Evolutionary conservation across 2,329 filamentous ascomycete species (phyloP).

Genomic region (Pseudocercospora fuligena): DNA sequence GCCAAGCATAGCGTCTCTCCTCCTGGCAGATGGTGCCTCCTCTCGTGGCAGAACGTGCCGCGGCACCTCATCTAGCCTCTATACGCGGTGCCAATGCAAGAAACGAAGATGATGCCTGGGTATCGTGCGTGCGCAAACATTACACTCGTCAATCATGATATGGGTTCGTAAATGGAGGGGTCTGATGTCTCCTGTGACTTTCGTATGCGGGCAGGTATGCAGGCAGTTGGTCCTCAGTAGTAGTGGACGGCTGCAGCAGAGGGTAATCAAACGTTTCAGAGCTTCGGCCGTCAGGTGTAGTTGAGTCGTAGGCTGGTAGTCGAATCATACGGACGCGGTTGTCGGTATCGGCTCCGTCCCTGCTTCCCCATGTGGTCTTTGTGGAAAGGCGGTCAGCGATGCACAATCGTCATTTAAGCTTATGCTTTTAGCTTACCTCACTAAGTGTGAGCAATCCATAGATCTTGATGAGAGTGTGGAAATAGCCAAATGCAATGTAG

Average conservation of each 20-base stretch:
- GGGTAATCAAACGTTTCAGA: constrained; percentile 40
- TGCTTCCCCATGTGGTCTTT: constrained; percentile 94
- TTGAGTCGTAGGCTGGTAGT: constrained; percentile 41
- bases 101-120: constrained; percentile 37
- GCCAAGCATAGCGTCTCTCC: constrained; percentile 22
- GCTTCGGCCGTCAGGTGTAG: constrained; percentile 36
- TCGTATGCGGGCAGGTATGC: constrained; percentile 38
- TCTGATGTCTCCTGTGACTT: constrained; percentile 28
- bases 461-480: constrained; percentile 90
- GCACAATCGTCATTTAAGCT: constrained; percentile 21
- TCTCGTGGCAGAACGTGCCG: constrained; percentile 23
- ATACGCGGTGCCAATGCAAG: constrained; percentile 37
- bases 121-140: constrained; percentile 34
- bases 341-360: constrained; percentile 86
- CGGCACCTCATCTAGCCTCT: constrained; percentile 35
- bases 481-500: constrained; percentile 90
- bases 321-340: constrained; percentile 70
- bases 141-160: constrained; percentile 38
- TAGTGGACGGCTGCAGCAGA: constrained; percentile 16
- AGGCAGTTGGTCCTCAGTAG: constrained; percentile 35
- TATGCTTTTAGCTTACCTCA: constrained; percentile 62
- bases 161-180: constrained; percentile 22
- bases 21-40: constrained; percentile 30
- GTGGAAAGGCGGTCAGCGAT: constrained; percentile 34
- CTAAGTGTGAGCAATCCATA: constrained; percentile 77